Conservation (phyloP, 192 early-diverging fungal species). For the Spizellomyces punctatus region DNA sequence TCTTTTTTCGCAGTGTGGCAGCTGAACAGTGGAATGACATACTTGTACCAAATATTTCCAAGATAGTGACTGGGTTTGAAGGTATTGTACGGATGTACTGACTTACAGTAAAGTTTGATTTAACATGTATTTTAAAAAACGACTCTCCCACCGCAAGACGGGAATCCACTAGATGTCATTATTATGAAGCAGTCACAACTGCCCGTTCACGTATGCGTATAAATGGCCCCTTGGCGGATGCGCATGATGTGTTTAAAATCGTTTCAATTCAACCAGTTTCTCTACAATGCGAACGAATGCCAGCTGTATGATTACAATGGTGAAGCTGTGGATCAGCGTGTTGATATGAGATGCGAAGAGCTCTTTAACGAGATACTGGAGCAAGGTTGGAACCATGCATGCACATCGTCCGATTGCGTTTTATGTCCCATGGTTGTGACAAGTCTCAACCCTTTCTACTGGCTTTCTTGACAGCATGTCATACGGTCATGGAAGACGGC, state of each 20-base stretch:
- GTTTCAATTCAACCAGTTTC: slow-evolving; percentile 11
- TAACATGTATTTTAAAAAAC: no score
- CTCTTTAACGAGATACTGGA: slow-evolving; percentile 48
- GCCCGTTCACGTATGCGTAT: neutral
- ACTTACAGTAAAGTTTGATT: no score
- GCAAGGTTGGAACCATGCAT: neutral
- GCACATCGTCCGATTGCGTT: neutral
- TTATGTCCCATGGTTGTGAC: neutral
- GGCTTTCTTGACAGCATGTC: slow-evolving; percentile 8
- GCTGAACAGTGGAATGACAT: no score
- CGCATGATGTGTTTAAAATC: no score
- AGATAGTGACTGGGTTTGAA: slow-evolving; percentile 54
- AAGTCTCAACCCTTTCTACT: no score
- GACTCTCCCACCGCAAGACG: slow-evolving; percentile 2
- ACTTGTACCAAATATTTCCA: neutral
- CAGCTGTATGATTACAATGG: slow-evolving; percentile 13
- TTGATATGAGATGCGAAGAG: slow-evolving; percentile 32
- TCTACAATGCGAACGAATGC: slow-evolving; percentile 26
- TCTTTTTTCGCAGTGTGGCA: no score
- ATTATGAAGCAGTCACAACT: slow-evolving; percentile 41
- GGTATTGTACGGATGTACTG: neutral
- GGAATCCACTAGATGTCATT: slow-evolving; percentile 50
- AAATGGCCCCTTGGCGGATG: no score
- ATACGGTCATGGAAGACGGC: slow-evolving; percentile 22
- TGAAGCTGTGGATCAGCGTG: slow-evolving; percentile 22